A percentile compares a stretch with the other conserved stretches of the same genome.
Evolutionary conservation across 441 rosid species (phyloP).

Genomic region (Populus hybrid): DNA sequence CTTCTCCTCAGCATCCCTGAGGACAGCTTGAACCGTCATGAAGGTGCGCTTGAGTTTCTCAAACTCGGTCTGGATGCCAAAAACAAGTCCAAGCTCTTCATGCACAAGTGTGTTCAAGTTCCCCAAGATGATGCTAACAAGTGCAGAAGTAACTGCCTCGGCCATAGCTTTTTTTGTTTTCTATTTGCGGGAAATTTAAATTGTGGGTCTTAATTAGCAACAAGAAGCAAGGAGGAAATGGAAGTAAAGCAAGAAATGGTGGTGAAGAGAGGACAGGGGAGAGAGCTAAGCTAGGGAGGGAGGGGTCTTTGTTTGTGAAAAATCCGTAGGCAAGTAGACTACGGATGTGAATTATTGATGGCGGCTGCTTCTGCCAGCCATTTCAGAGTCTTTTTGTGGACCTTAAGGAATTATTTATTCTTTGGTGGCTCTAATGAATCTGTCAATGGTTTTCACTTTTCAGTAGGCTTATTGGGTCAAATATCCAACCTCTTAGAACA

Average conservation of each 20-base stretch:
- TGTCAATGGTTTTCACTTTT: no score
- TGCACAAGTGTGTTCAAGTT: background rate
- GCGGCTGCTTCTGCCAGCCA: no score
- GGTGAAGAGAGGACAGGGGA: background rate
- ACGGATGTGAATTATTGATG: background rate
- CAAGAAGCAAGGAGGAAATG: background rate
- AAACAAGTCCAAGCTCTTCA: background rate
- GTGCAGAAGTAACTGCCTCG: slow-evolving; percentile 7
- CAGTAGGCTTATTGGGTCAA: no score
- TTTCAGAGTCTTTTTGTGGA: no score
- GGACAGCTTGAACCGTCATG: slow-evolving; percentile 10
- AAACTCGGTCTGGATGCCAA: background rate
- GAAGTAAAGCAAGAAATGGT: background rate
- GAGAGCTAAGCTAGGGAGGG: background rate
- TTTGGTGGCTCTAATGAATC: no score
- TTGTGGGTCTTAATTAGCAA: background rate
- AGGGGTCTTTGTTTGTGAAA: background rate
- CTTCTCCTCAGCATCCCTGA: slow-evolving; percentile 8
- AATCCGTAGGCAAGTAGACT: background rate
- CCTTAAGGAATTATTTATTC: no score
- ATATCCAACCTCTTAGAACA: no score
- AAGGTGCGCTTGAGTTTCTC: slow-evolving; percentile 2
- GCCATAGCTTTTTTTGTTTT: background rate
- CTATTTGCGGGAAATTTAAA: background rate
- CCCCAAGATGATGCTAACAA: background rate